Percentiles rank a stretch among this genome's conserved stretches.
These are phyloP conservation scores for Lentinula aciculospora DNA, from an alignment of 768 basidiomycete genomes.

Conservation along the genomic window DNA sequence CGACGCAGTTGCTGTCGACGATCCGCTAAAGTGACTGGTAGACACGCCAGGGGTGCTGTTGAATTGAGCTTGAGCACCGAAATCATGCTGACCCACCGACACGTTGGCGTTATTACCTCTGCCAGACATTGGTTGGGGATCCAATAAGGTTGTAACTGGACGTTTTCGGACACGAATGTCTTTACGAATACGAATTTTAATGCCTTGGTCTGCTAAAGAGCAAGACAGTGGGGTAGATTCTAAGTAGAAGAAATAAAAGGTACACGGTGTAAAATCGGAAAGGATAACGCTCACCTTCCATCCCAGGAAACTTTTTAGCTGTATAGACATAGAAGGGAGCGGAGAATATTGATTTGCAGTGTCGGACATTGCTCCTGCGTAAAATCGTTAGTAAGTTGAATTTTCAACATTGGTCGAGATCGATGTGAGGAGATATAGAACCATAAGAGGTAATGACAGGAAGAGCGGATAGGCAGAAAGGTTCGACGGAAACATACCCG, in stretches of 20 bases:
- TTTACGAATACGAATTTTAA: constrained; percentile 92
- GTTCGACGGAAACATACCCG: constrained; percentile 49
- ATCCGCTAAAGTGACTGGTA: constrained; percentile 16
- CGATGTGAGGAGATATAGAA: too few relatives aligned
- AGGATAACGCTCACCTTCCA: constrained; percentile 63
- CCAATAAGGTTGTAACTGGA: constrained; percentile 24
- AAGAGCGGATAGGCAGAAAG: constrained; percentile 5
- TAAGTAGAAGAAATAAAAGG: constrained; percentile 21
- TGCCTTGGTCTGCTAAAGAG: constrained; percentile 91
- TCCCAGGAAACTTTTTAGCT: constrained; percentile 94
- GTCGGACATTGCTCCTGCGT: constrained; percentile 73
- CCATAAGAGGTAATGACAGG: background rate
- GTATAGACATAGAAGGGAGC: constrained; percentile 92
- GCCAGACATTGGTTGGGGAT: constrained; percentile 14
- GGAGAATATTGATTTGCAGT: constrained; percentile 87
- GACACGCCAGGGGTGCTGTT: constrained; percentile 19
- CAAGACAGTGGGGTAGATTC: constrained; percentile 88
- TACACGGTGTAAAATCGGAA: background rate
- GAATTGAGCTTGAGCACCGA: constrained; percentile 14
- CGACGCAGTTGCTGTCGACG: background rate
- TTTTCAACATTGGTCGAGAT: too few relatives aligned
- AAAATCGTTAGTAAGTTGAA: background rate
- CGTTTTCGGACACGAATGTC: constrained; percentile 83
- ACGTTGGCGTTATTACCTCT: constrained; percentile 10
- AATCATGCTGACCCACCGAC: constrained; percentile 7